Evolutionary conservation across 2,329 filamentous ascomycete species (phyloP).

Genomic region (Trichoderma endophyticum): DNA sequence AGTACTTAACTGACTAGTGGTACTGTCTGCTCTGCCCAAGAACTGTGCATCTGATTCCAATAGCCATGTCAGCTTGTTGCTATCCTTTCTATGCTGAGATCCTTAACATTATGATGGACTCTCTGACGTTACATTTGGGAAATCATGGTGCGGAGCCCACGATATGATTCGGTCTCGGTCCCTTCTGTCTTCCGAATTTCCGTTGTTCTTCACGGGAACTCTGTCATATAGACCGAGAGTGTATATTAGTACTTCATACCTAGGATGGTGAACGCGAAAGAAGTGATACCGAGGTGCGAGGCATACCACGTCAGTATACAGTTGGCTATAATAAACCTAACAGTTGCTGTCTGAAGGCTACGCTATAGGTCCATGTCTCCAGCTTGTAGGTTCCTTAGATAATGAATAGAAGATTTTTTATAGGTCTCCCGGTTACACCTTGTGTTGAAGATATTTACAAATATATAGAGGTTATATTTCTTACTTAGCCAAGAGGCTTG

Average conservation of each 20-base stretch:
- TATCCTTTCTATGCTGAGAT: neutral
- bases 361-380: too few species aligned
- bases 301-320: too few species aligned
- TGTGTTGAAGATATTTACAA: too few species aligned
- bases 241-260: neutral
- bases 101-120: neutral
- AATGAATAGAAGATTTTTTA: too few species aligned
- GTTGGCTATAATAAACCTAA: too few species aligned
- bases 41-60: neutral
- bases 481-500: too few species aligned
- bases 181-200: neutral
- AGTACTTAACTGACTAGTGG: neutral
- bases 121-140: neutral
- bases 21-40: neutral
- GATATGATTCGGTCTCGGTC: neutral
- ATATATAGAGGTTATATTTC: too few species aligned
- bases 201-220: neutral
- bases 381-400: too few species aligned
- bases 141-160: neutral
- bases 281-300: too few species aligned
- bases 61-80: neutral
- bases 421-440: too few species aligned
- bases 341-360: too few species aligned
- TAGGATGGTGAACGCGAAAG: too few species aligned
- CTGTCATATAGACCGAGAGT: neutral